Base-by-base conservation (phyloP, 805 yeast species). In the Monosporozyma unispora region DNA sequence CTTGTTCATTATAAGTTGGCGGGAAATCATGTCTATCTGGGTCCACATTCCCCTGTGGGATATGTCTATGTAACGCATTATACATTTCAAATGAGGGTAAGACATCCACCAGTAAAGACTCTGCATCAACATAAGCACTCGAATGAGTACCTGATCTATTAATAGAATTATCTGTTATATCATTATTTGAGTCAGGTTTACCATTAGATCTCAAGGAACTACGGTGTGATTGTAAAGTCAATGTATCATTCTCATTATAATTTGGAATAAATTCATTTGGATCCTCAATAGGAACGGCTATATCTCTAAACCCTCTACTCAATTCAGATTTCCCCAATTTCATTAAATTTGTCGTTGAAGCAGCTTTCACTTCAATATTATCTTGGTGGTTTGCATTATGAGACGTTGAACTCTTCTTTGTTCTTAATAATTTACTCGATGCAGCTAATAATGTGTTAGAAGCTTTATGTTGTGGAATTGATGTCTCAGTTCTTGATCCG, bases 31-130 rank as follows among this genome's bases (percentile, higher is more conserved):
- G 61, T 33, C 52, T 50, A 46, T 59, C 65, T 3, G 66, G 63
- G 40, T 62, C 57, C 1, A 59, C 58, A 35, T 59, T 74, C 59
- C 61, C 79, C 48, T 58, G 71, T 53, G 66, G 75, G 54, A 57
- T 74, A 64, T 56, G 76, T 45, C 66, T 58, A 46, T 70, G 71
- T 41, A 71, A 46, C 1, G 69, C 74, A 55, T 78, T 80, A 57
- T 79, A 81, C 81, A 82, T 78, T 53, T 81, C 84, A 57, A 81
- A 82, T 0, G 87, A 80, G 0, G 87, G 89, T 33, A 82, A 61
- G 2, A 82, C 76, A 55, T 82, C 87, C 46, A 79, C 69, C 11
- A 53, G 37, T 35, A 53, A 33, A 7, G 56, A 53, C 38, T 53
- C 56, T 21, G 49, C 53, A 28, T 52, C 47, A n/a, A 45, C 49